These are phyloP conservation scores for Spergularia azorica DNA, from an alignment of 179 eudicot genomes.

Conservation along the genomic window DNA sequence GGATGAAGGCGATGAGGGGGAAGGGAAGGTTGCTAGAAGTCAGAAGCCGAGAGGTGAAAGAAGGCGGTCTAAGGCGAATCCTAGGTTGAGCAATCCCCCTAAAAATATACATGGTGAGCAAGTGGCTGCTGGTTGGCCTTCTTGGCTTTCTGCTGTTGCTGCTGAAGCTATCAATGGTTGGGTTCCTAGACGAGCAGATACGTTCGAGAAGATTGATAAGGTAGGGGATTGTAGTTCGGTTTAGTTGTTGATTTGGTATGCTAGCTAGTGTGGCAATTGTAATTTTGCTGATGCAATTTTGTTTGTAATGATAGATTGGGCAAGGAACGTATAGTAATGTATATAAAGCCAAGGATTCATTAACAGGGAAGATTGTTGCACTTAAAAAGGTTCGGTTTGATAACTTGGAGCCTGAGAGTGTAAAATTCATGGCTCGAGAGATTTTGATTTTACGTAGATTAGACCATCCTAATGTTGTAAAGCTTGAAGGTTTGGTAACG, in stretches of 20 bases:
- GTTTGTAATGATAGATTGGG: conserved; percentile 55
- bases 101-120: conserved; percentile 66
- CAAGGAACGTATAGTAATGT: conserved; percentile 92
- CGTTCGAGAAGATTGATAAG: conserved; percentile 76
- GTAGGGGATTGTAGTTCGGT: conserved; percentile 26
- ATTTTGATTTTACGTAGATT: conserved; percentile 71
- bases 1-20: conserved; percentile 30
- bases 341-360: conserved; percentile 77
- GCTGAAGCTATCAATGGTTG: conserved; percentile 82
- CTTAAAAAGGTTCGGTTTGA: conserved; percentile 82
- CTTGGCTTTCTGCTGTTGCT: conserved; percentile 71
- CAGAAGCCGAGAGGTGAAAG: conserved; percentile 46
- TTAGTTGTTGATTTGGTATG: conserved; percentile 10
- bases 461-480: conserved; percentile 79
- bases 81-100: conserved; percentile 53
- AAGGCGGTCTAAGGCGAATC: conserved; percentile 49
- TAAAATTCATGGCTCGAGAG: conserved; percentile 82
- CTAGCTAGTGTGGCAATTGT: conserved; percentile 4
- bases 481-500: conserved; percentile 66
- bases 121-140: conserved; percentile 84
- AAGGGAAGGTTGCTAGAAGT: conserved; percentile 31
- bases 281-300: background rate
- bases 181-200: conserved; percentile 78
- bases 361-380: conserved; percentile 73
- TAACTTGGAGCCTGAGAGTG: conserved; percentile 86